phyloP scores from a whole-genome alignment of 768 basidiomycete genomes.

The Boletellus sp. region DNA sequence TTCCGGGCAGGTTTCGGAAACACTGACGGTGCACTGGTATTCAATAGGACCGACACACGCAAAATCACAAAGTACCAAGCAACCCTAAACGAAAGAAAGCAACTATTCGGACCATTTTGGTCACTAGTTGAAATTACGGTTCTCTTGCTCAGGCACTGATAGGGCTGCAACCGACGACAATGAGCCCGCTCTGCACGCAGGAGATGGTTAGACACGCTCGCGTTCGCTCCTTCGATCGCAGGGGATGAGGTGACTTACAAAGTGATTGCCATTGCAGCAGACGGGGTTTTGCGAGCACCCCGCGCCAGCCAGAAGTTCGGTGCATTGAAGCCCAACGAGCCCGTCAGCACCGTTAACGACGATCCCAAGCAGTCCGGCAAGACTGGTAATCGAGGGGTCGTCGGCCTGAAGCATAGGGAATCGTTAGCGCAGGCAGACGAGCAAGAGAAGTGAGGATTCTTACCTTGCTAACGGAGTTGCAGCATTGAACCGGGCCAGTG shows the following conservation, averaged over 20 bases:
- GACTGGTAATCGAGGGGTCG: too few species aligned
- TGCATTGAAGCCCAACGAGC: conserved; percentile 1
- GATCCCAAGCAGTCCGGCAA: conserved; percentile 1
- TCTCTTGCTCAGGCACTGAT: background rate
- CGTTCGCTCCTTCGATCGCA: background rate
- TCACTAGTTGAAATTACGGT: too few species aligned
- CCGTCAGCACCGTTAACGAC: conserved; percentile 1
- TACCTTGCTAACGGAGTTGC: background rate
- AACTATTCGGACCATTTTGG: too few species aligned
- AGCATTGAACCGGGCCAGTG: conserved; percentile 12
- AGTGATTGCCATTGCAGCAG: conserved; percentile 6
- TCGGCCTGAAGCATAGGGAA: background rate
- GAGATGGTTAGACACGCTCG: background rate
- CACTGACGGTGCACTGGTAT: too few species aligned
- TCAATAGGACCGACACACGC: too few species aligned
- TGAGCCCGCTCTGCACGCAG: background rate
- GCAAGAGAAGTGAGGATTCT: background rate
- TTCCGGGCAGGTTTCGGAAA: too few species aligned
- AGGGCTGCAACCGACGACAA: background rate
- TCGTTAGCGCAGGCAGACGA: background rate
- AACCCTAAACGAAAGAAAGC: too few species aligned
- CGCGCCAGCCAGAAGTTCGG: background rate
- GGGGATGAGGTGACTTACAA: background rate
- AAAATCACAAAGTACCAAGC: too few species aligned
- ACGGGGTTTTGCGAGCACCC: conserved; percentile 4